phyloP scores from a whole-genome alignment of 805 yeast genomes.

The Hermanozyma aechmeae region DNA sequence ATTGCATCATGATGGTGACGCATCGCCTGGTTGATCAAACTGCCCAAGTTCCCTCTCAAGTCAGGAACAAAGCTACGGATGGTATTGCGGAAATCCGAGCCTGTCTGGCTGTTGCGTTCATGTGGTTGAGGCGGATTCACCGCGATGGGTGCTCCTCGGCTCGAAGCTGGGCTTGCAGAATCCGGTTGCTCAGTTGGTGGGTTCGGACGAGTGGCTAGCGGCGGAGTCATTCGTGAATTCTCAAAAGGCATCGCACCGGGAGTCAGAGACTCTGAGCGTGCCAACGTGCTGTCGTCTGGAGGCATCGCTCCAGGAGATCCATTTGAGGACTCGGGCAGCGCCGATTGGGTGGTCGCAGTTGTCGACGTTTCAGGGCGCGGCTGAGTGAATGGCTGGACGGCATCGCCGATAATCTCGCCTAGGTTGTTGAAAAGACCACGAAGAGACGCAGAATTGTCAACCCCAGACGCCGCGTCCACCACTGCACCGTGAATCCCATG shows the following conservation, averaged over 20 bases:
- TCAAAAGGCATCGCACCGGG: no score
- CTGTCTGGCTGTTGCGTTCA: no score
- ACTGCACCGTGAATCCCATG: no score
- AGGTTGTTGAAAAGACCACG: slow-evolving; percentile 5
- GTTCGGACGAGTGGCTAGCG: neutral
- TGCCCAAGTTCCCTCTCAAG: slow-evolving; percentile 1
- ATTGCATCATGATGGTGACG: slow-evolving; percentile 4
- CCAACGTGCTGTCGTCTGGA: no score
- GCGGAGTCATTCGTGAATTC: neutral
- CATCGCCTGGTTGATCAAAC: slow-evolving; percentile 4
- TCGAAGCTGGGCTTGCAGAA: no score
- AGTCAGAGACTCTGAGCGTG: no score
- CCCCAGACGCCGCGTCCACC: no score
- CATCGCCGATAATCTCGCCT: slow-evolving; percentile 6
- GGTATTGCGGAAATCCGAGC: slow-evolving; percentile 1
- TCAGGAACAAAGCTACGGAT: slow-evolving; percentile 1
- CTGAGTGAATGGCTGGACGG: slow-evolving; percentile 1
- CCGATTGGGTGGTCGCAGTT: neutral
- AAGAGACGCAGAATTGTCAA: neutral
- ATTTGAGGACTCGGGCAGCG: no score
- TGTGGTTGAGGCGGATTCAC: no score
- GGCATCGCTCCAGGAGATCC: no score
- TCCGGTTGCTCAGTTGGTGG: neutral
- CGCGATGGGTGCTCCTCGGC: no score
- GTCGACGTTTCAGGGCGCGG: neutral